A percentile compares a stretch with the other conserved stretches of the same genome.
These are phyloP conservation scores for Russula virescens DNA, from an alignment of 768 basidiomycete genomes.

Conservation along the genomic window DNA sequence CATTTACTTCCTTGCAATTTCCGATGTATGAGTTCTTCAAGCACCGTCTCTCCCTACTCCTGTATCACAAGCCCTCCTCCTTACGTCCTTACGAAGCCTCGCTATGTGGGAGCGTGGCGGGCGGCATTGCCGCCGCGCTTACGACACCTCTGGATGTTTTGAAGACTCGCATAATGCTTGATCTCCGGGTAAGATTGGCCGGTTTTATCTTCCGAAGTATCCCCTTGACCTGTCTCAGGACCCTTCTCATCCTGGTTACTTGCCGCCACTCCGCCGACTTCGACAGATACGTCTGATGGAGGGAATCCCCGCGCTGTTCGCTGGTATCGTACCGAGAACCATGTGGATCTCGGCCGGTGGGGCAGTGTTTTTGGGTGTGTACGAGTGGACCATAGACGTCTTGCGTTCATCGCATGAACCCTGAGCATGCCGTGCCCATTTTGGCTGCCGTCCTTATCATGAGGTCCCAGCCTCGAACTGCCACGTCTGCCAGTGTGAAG, in stretches of 20 bases:
- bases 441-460: neutral
- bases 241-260: constrained; percentile 42
- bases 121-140: constrained; percentile 80
- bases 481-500: neutral
- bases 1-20: constrained; percentile 94
- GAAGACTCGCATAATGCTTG: constrained; percentile 96
- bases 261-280: constrained; percentile 54
- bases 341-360: constrained; percentile 96
- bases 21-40: constrained; percentile 92
- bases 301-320: constrained; percentile 71
- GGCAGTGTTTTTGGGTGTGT: constrained; percentile 95
- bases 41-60: constrained; percentile 46
- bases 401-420: constrained; percentile 10
- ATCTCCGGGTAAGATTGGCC: constrained; percentile 55
- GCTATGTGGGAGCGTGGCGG: constrained; percentile 84
- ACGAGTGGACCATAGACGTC: constrained; percentile 53
- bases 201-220: neutral
- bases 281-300: constrained; percentile 63
- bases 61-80: constrained; percentile 43
- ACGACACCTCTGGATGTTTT: constrained; percentile 96
- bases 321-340: constrained; percentile 86
- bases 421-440: constrained; percentile 1
- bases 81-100: constrained; percentile 75
- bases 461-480: neutral
- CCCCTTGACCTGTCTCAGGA: constrained; percentile 35